Evolutionary conservation across 306 rosid species (phyloP).

Genomic region (Rosa rugosa): DNA sequence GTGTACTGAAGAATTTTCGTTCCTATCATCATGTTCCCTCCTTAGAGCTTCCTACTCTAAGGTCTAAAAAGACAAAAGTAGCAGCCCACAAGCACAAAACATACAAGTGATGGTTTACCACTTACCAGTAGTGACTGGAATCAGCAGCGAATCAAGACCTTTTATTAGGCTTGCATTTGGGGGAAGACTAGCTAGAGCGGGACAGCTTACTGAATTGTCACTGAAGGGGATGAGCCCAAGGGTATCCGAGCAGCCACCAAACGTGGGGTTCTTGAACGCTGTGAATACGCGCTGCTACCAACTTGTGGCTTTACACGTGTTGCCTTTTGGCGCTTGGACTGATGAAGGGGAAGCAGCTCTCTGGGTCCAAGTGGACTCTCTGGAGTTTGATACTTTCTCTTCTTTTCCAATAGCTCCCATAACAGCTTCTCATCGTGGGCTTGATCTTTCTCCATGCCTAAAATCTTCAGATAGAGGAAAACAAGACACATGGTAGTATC

Average conservation of each 20-base stretch:
- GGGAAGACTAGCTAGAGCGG: too few relatives aligned
- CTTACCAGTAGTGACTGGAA: not conserved
- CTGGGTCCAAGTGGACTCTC: constrained; percentile 7
- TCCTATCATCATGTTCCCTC: not conserved
- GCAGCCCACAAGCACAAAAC: not conserved
- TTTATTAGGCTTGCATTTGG: not conserved
- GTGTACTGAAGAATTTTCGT: too few relatives aligned
- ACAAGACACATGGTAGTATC: not conserved
- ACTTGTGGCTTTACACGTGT: not conserved
- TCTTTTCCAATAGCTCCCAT: constrained; percentile 14
- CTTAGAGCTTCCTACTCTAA: not conserved
- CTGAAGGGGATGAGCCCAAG: constrained; percentile 18
- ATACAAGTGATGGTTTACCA: too few relatives aligned
- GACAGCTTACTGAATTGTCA: not conserved
- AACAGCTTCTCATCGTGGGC: constrained; percentile 14
- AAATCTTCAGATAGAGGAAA: not conserved
- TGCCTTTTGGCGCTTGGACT: constrained; percentile 16
- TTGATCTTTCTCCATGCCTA: constrained; percentile 14
- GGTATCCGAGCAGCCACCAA: constrained; percentile 8
- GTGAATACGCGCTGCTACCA: not conserved
- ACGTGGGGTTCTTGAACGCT: not conserved
- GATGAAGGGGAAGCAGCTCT: not conserved
- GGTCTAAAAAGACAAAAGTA: not conserved
- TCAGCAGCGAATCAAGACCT: not conserved
- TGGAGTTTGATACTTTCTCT: not conserved